Evolutionary conservation across 768 basidiomycete genomes (phyloP), one percentile per base, ranked within the genome.

Genomic region (Mycena venus): DNA sequence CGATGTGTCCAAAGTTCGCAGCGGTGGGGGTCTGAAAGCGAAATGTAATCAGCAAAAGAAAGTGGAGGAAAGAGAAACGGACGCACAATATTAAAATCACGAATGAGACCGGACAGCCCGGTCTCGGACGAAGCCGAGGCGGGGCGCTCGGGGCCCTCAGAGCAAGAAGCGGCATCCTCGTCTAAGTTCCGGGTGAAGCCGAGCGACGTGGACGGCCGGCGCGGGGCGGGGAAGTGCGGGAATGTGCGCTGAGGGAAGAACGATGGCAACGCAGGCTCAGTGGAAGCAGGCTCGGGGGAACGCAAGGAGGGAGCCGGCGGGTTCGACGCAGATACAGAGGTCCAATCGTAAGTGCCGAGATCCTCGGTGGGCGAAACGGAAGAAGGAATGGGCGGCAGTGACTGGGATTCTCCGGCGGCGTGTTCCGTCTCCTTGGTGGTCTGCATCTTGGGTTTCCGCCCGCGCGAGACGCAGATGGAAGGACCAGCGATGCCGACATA

Each of bases 121-220:
- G 79, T 78, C 10, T 78, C 80, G 23, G 78, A 72, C 44, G 66
- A 69, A n/a, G 75, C 65, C 51, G 78, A 80, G 15, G 79, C 78
- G 53, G 78, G 79, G 40, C 80, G 78, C 44, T 78, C 67, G 14
- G 74, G 60, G 44, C 51, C 62, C 25, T 68, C 44, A 44, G 63
- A 31, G 75, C 70, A 61, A 60, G 68, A 17, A 44, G 61, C 51
- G 38, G n/a, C n/a, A n/a, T 67, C 73, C 62, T 72, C 56, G 40
- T 66, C 68, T 60, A 49, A 14, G 36, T 55, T 29, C 17, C 47
- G 64, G 40, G 69, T 65, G 69, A 82, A 81, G 32, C 80, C 78
- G 38, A 84, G 79, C 44, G 84, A 82, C 9, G 84, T 84, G 51
- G 84, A 84, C 42, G 84, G 84, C 1, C 82, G 81, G 49, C 81